Evolutionary conservation across 176 grass and related monocot genomes (phyloP).

Genomic region (Oryza coarctata): DNA sequence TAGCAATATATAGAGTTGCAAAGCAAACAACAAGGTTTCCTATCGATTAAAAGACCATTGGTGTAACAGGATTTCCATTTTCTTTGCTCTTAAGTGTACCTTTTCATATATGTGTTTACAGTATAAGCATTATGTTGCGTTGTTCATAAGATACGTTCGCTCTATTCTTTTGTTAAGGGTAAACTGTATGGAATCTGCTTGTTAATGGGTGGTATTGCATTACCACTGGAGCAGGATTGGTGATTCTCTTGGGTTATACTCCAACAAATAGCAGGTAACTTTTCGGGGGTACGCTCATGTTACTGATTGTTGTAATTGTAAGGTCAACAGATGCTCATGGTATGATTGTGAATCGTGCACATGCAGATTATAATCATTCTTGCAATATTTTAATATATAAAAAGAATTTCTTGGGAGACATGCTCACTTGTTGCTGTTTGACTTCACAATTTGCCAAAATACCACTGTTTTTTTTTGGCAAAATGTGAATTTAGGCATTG

Average conservation of each 20-base stretch:
- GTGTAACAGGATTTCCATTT: neutral
- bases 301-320: neutral
- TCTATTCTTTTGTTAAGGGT: neutral
- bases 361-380: neutral
- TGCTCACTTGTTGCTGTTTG: neutral
- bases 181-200: neutral
- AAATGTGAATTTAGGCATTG: neutral
- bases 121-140: neutral
- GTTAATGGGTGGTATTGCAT: constrained; percentile 2
- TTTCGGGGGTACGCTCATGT: neutral
- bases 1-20: constrained; percentile 6
- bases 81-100: neutral
- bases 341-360: neutral
- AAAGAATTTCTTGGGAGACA: neutral
- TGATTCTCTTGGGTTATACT: neutral
- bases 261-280: neutral
- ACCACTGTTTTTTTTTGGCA: neutral
- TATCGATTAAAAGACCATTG: neutral
- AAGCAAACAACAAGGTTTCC: neutral
- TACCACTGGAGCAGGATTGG: constrained; percentile 7
- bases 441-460: neutral
- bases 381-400: neutral
- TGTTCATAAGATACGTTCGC: neutral
- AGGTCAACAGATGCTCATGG: neutral
- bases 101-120: constrained; percentile 21